phyloP scores from a whole-genome alignment of 106 monocot genomes.

The Platanthera zijinensis region DNA sequence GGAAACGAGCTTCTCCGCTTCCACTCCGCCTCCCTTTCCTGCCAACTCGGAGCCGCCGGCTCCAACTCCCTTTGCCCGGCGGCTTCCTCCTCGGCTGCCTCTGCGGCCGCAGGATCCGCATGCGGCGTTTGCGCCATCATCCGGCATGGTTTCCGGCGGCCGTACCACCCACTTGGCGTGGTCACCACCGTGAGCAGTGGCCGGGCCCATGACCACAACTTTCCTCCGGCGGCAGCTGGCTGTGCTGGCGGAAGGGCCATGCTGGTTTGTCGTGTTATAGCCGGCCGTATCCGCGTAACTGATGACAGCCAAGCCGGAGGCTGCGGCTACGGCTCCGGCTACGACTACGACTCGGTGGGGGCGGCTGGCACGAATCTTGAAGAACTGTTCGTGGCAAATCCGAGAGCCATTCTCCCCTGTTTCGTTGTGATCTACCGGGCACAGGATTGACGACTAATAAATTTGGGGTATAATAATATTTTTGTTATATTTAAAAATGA shows the following conservation, averaged over 20 bases:
- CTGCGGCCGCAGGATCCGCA: background rate
- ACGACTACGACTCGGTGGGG: slow-evolving; percentile 43
- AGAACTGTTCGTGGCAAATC: slow-evolving; percentile 72
- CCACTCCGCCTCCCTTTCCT: slow-evolving; percentile 58
- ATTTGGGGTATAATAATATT: too few species aligned
- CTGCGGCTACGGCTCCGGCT: slow-evolving; percentile 1
- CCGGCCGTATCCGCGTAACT: slow-evolving; percentile 41
- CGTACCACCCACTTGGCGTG: slow-evolving; percentile 31
- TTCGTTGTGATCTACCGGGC: slow-evolving; percentile 85
- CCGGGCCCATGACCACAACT: slow-evolving; percentile 45
- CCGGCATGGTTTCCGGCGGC: slow-evolving; percentile 57
- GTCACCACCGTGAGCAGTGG: slow-evolving; percentile 85
- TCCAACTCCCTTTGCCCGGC: slow-evolving; percentile 54
- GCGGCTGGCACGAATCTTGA: slow-evolving; percentile 40
- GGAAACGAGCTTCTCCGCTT: slow-evolving; percentile 99
- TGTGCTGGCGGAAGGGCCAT: slow-evolving; percentile 34
- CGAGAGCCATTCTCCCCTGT: slow-evolving; percentile 81
- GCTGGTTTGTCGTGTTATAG: slow-evolving; percentile 91
- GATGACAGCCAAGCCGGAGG: slow-evolving; percentile 8
- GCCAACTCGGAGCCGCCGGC: slow-evolving; percentile 55
- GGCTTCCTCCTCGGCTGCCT: slow-evolving; percentile 3
- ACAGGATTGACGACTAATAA: slow-evolving; percentile 13
- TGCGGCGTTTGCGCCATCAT: slow-evolving; percentile 73
- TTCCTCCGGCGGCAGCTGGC: background rate
- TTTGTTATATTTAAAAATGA: too few species aligned